Evolutionary conservation across 2,329 filamentous ascomycete genomes (phyloP), one percentile per base, ranked within the genome.

Genomic region (Lachnellula cervina): DNA sequence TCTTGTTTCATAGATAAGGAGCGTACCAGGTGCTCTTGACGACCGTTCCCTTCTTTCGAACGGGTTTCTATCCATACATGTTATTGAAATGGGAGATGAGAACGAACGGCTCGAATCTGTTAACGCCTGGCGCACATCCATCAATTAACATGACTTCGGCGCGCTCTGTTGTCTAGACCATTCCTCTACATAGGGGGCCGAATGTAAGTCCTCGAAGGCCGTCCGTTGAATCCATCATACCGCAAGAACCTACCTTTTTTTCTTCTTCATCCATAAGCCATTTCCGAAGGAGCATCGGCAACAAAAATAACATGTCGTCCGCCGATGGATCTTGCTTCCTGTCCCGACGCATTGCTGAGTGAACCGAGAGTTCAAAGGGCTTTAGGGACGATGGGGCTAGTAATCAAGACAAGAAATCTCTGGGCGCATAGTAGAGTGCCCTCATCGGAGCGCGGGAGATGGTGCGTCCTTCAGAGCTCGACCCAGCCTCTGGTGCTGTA

Each of bases 1-100:
- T 47, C n/a, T 47, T 34, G 44, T 47, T 47, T 47, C 44, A 32
- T 32, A 47, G 44, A 47, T 47, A 47, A 47, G 44, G 28, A 21
- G 5, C 5, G 8, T 13, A 16, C 19, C 42, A 44, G 23, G 42
- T 44, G 42, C n/a, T 44, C 19, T 44, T 17, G 4, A 14, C 38
- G 38, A 42, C 16, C 4, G 16, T n/a, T n/a, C n/a, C n/a, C n/a
- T 21, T 47, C 25, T 34, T 32, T 47, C 23, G 5, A 28, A 21
- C 1, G n/a, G 37, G 37, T 40, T 16, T 40, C 14, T 11, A 9
- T 16, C 37, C 23, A 16, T 47, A n/a, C 7, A 32, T 6, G 23
- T 1, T 44, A 16, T 21, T 6, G 42, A 44, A 23, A 21, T 44
- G n/a, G 21, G 5, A 47, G 44, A 47, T 47, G 34, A 44, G 44